Percentiles rank a stretch among this genome's conserved stretches.
Conservation (phyloP, 176 grass and related monocot species). For the Raddia guianensis region DNA sequence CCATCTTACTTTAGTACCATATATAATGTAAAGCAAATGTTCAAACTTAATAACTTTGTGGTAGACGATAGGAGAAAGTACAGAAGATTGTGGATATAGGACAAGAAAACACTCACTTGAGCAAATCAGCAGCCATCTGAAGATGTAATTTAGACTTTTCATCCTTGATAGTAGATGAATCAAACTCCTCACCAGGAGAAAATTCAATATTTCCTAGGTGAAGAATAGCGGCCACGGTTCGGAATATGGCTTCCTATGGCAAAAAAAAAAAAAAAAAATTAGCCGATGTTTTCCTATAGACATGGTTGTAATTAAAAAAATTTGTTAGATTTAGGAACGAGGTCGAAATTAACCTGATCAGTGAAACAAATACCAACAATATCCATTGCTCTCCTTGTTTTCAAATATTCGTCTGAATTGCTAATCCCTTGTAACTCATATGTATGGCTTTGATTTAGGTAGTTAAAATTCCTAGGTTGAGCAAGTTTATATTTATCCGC, state of each 20-base stretch:
- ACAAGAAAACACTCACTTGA: slow-evolving; percentile 60
- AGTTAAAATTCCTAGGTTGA: slow-evolving; percentile 72
- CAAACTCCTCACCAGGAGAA: slow-evolving; percentile 74
- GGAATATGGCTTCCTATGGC: slow-evolving; percentile 57
- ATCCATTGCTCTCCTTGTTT: slow-evolving; percentile 86
- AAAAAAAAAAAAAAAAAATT: too few relatives aligned
- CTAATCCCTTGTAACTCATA: slow-evolving; percentile 77
- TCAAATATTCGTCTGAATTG: slow-evolving; percentile 64
- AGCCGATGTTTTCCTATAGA: slow-evolving; percentile 1
- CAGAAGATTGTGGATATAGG: slow-evolving; percentile 7
- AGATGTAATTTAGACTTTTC: slow-evolving; percentile 77
- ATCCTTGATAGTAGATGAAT: slow-evolving; percentile 80
- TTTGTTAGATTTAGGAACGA: slow-evolving; percentile 2
- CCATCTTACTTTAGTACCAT: neutral
- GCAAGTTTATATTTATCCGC: slow-evolving; percentile 83
- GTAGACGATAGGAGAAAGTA: neutral
- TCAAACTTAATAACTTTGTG: slow-evolving; percentile 20
- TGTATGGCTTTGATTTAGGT: slow-evolving; percentile 77
- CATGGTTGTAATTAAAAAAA: neutral
- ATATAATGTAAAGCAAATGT: neutral
- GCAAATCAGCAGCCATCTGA: slow-evolving; percentile 78
- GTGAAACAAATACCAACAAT: slow-evolving; percentile 82
- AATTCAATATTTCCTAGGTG: slow-evolving; percentile 87
- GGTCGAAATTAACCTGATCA: slow-evolving; percentile 59
- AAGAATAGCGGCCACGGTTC: slow-evolving; percentile 77